Evolutionary conservation across 83 land plant genomes (phyloP).

Genomic region (Thuja plicata): DNA sequence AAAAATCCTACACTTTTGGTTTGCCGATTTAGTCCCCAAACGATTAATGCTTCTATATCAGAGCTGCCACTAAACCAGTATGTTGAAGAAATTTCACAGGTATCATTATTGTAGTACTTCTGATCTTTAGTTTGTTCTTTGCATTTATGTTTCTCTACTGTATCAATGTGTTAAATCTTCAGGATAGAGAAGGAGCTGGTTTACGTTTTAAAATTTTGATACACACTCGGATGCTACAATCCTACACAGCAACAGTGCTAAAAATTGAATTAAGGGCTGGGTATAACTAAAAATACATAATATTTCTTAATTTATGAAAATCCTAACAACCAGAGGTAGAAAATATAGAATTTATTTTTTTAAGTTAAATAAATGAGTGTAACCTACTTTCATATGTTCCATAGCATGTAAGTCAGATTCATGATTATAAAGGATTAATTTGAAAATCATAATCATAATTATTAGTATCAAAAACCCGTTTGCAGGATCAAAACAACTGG

Average conservation of each 20-base stretch:
- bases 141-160: conserved; percentile 49
- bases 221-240: not conserved
- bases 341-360: too few relatives aligned
- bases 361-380: too few relatives aligned
- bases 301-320: too few relatives aligned
- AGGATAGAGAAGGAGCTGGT: conserved; percentile 30
- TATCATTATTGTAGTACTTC: conserved; percentile 44
- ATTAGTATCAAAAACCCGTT: too few relatives aligned
- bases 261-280: too few relatives aligned
- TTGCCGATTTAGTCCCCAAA: too few relatives aligned
- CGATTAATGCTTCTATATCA: too few relatives aligned
- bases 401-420: not conserved
- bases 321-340: too few relatives aligned
- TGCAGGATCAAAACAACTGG: not conserved
- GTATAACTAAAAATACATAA: too few relatives aligned
- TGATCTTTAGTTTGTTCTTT: conserved; percentile 49
- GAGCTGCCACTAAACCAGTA: conserved; percentile 24
- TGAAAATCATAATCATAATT: too few relatives aligned
- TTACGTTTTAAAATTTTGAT: not conserved
- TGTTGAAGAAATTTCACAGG: conserved; percentile 37
- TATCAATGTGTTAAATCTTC: conserved; percentile 56
- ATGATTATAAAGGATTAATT: not conserved
- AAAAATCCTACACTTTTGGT: too few relatives aligned
- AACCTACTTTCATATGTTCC: too few relatives aligned
- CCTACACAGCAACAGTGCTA: not conserved